Evolutionary conservation across 1,284 basidiomycete genomes (phyloP).

Genomic region (Phylloporus sp.): DNA sequence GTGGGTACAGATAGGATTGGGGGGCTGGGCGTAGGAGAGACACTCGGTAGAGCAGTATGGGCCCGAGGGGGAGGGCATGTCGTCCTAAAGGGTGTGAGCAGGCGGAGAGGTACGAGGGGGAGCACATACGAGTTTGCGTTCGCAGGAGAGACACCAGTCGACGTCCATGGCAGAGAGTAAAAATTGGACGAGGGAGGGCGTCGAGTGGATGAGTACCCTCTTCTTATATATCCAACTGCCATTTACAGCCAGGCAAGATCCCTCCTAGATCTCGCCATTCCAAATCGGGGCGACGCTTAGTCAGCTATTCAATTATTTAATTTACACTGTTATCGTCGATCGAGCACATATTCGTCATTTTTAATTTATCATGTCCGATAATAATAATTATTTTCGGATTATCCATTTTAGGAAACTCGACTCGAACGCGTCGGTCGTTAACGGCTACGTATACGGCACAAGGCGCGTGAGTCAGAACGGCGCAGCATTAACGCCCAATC

Average conservation of each 20-base stretch:
- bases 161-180: constrained; percentile 56
- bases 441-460: constrained; percentile 22
- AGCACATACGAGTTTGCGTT: constrained; percentile 58
- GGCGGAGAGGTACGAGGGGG: constrained; percentile 1
- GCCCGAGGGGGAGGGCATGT: constrained; percentile 31
- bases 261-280: constrained; percentile 21
- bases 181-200: constrained; percentile 18
- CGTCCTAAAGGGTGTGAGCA: constrained; percentile 48
- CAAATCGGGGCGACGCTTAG: constrained; percentile 20
- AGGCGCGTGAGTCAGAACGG: constrained; percentile 28
- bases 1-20: constrained; percentile 18
- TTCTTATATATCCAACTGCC: constrained; percentile 42
- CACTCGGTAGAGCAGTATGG: constrained; percentile 68
- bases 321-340: constrained; percentile 44
- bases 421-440: constrained; percentile 17
- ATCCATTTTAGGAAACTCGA: constrained; percentile 1
- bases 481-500: constrained; percentile 35
- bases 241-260: constrained; percentile 30
- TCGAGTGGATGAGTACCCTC: constrained; percentile 10
- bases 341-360: constrained; percentile 33
- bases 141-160: constrained; percentile 74
- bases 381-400: constrained; percentile 12
- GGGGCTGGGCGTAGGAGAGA: constrained; percentile 42
- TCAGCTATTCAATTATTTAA: constrained; percentile 42
- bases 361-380: neutral